phyloP scores from a whole-genome alignment of 306 rosid genomes.

The Lagenaria siceraria region DNA sequence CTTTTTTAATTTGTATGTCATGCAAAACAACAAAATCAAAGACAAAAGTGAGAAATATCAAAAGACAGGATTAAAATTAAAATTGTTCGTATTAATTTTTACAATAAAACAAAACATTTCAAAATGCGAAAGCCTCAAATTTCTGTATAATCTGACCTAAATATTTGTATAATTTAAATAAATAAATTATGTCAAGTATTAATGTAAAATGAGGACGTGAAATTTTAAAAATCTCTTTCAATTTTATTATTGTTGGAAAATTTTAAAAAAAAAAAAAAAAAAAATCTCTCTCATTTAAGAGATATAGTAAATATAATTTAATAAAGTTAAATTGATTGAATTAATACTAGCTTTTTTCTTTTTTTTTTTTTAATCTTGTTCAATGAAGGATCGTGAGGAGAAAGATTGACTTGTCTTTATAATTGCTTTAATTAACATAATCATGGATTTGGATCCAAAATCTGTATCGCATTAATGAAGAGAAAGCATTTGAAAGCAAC shows the following conservation, averaged over 20 bases:
- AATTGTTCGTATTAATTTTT: no score
- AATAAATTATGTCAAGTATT: no score
- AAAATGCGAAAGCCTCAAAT: no score
- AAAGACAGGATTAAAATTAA: no score
- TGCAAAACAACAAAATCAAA: not conserved
- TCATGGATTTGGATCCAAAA: not conserved
- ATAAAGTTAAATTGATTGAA: not conserved
- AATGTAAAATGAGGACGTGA: no score
- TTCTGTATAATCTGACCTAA: no score
- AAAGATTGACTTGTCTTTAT: not conserved
- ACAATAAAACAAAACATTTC: no score
- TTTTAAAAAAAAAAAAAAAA: no score
- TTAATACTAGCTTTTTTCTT: not conserved
- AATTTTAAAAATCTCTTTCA: no score
- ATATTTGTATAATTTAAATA: no score
- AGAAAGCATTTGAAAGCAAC: not conserved
- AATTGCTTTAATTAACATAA: not conserved
- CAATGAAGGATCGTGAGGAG: not conserved
- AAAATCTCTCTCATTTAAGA: no score
- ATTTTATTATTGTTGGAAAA: no score
- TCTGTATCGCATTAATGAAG: not conserved
- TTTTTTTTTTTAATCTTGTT: not conserved
- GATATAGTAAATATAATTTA: not conserved
- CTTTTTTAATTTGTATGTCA: not conserved
- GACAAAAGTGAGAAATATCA: not conserved